Evolutionary conservation across 83 land plant species (phyloP), one percentile per base, ranked within the genome.

Genomic region (Diphasiastrum complanatum): DNA sequence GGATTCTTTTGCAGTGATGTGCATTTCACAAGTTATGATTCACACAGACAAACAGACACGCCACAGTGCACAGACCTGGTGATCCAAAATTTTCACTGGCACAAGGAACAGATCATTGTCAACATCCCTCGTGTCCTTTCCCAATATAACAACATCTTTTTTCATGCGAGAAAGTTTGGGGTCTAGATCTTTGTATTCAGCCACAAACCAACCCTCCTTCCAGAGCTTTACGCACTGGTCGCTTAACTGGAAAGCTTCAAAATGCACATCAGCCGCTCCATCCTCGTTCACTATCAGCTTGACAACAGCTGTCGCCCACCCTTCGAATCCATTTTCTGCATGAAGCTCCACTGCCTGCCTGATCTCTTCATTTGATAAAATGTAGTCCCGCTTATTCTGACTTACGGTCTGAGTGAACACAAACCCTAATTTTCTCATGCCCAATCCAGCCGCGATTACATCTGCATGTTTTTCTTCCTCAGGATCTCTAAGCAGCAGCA

Each of bases 181-280:
- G 72, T 92, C 87, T 18, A 64, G 66, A 23, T 73, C 90, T 26
- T 34, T 40, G 19, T 65, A 56, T 56, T 88, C 81, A 49, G 59
- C 79, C 55, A 70, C 74, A 37, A 92, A 85, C 85, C 86, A 83
- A 8, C 84, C 87, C 3, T 92, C 95, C 77, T 85, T 87, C 45
- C 79, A 88, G 45, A 92, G 52, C 75, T 65, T 81, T 26, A 88
- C 83, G 57, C 98, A 92, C 71, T 77, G 83, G 51, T 92, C 98
- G 56, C 96, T 92, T 80, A 92, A 69, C 82, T 92, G 98, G 64
- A 92, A 92, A 0, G 96, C 91, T 77, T 92, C 97, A 73, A 92
- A 92, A 46, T 92, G 97, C 33, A 92, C 95, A 50, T 88, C 97
- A 0, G 85, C 81, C 11, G 59, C 83, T 1, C 89, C 89, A 45